Evolutionary conservation across 2,329 filamentous ascomycete genomes (phyloP).

Genomic region (Ploettnerulaceae sp.): DNA sequence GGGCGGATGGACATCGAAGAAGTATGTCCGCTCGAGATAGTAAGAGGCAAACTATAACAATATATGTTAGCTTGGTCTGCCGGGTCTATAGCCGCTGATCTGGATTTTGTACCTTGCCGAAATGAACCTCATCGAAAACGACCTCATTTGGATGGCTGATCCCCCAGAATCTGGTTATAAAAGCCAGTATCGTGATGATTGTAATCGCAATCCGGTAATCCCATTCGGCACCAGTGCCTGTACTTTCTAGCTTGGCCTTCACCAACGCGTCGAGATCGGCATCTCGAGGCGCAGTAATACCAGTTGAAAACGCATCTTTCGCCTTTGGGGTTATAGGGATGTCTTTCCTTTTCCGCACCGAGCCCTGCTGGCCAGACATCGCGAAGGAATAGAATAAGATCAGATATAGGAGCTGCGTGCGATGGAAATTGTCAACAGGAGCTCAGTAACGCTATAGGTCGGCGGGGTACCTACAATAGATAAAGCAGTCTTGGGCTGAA

Average conservation of each 20-base stretch:
- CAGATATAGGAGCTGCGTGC: constrained; percentile 14
- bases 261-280: constrained; percentile 47
- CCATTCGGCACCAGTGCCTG: constrained; percentile 55
- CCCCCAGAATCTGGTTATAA: constrained; percentile 90
- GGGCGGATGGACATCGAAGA: constrained; percentile 98
- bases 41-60: constrained; percentile 61
- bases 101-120: constrained; percentile 73
- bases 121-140: constrained; percentile 98
- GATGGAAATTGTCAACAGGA: constrained; percentile 19
- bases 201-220: constrained; percentile 77
- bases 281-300: constrained; percentile 32
- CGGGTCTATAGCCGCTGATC: neutral
- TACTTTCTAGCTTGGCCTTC: constrained; percentile 35
- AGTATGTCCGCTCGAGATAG: constrained; percentile 95
- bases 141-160: constrained; percentile 95
- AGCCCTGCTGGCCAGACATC: constrained; percentile 33
- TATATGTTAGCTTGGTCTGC: constrained; percentile 11
- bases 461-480: constrained; percentile 14
- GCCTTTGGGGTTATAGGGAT: constrained; percentile 45
- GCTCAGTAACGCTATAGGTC: constrained; percentile 8
- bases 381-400: constrained; percentile 13
- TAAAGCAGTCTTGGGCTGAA: constrained; percentile 10
- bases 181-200: constrained; percentile 77
- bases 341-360: constrained; percentile 38
- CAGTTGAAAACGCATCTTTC: constrained; percentile 38